phyloP scores from a whole-genome alignment of 2,329 filamentous ascomycete genomes.

The Aureobasidium melanogenum region DNA sequence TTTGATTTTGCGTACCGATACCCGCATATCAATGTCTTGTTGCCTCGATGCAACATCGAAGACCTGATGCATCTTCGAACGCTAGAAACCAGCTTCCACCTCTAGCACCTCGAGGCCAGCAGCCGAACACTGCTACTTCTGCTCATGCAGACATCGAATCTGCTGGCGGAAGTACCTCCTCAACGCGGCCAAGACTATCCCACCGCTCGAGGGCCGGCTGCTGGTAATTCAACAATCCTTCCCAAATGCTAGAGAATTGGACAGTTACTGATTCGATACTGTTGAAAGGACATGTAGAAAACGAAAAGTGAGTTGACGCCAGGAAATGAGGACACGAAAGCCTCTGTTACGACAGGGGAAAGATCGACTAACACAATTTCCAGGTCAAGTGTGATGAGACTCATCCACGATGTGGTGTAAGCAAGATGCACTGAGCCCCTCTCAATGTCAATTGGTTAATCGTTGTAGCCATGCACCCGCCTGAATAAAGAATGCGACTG shows the following conservation, averaged over 20 bases:
- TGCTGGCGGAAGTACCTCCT: slow-evolving; percentile 1
- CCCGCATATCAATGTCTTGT: slow-evolving; percentile 12
- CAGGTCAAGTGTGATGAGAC: slow-evolving; percentile 49
- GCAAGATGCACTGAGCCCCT: slow-evolving; percentile 14
- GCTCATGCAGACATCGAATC: slow-evolving; percentile 10
- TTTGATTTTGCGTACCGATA: slow-evolving; percentile 4
- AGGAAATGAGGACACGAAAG: background rate
- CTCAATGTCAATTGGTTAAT: background rate
- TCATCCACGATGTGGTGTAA: slow-evolving; percentile 45
- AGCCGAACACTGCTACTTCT: slow-evolving; percentile 8
- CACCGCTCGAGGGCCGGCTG: slow-evolving; percentile 47
- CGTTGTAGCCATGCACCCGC: slow-evolving; percentile 40
- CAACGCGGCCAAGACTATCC: slow-evolving; percentile 35
- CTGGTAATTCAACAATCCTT: slow-evolving; percentile 31
- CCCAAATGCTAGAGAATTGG: background rate
- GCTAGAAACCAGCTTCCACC: slow-evolving; percentile 25
- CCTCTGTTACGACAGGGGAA: background rate
- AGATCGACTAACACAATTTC: slow-evolving; percentile 17
- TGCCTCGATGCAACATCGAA: slow-evolving; percentile 15
- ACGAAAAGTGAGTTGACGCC: slow-evolving; percentile 22
- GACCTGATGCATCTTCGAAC: slow-evolving; percentile 13
- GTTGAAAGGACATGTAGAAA: slow-evolving; percentile 25
- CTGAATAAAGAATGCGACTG: slow-evolving; percentile 51
- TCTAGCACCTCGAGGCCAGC: slow-evolving; percentile 21
- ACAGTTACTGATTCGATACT: slow-evolving; percentile 3